Base-by-base conservation (phyloP, 495 filamentous ascomycete genomes). In the Neurospora africana region DNA sequence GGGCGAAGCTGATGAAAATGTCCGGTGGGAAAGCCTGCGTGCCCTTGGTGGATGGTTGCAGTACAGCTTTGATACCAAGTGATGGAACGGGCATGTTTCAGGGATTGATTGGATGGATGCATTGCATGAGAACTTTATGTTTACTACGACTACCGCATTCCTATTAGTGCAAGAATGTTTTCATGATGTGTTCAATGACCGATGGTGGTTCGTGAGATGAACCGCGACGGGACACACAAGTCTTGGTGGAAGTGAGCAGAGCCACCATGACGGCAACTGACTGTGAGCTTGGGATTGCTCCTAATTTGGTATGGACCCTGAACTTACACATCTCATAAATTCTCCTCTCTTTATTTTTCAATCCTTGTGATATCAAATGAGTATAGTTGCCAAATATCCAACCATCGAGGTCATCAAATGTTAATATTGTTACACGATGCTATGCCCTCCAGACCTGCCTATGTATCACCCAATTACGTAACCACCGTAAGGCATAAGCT, bases 1-100 rank as follows among this genome's bases (percentile, higher is more conserved):
- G 96, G 89, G 86, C 71, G 92, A 97, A 77, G 84, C 87, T 65
- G 93, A 98, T 78, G 94, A 98, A 82, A 87, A 89, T 72, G 93
- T 98, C 17, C 86, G 96, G 76, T 98, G 94, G 93, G 96, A 99
- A 85, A 95, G 92, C 76, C 84, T 99, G 81, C 90, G 91, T 70
- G 94, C 96, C 13, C 90, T 99, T 67, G 94, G 93, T 2, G 93
- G 94, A 75, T 98, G 93, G 93, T 83, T 98, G 78, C 90, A 93
- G 79, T 98, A 97, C 81, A 93, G 90, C 82, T 93, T 94, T 82
- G 90, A 93, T 73, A 81, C 77, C 21, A 85, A 86, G 78, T 87
- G 71, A 80, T 61, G 69, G 38, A 47, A 47, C 69, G 37, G 53
- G 53, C 27, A 10, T 33, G 15, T 65, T 30, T 65, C 5, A 2